Conservation (phyloP, 176 grass and related monocot species). For the Oryza coarctata region DNA sequence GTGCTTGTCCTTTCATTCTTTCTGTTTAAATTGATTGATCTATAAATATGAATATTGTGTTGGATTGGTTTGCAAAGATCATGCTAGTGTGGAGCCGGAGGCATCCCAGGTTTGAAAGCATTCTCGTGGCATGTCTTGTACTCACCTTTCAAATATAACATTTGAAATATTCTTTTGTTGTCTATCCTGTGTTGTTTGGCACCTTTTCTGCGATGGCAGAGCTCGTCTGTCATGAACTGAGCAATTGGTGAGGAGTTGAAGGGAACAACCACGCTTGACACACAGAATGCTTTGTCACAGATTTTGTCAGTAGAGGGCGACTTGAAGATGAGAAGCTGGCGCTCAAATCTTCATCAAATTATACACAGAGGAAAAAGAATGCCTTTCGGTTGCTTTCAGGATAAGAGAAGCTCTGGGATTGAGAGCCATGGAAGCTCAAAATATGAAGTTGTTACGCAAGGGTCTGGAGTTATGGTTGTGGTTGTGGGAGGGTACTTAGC, state of each 20-base stretch:
- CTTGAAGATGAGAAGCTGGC: background rate
- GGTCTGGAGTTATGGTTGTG: background rate
- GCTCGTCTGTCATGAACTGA: conserved; percentile 44
- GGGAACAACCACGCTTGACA: background rate
- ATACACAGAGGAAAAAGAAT: background rate
- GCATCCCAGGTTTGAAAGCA: conserved; percentile 25
- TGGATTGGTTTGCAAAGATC: conserved; percentile 54
- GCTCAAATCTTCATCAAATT: background rate
- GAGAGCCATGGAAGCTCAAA: background rate
- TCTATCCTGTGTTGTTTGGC: conserved; percentile 45
- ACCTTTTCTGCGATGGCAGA: conserved; percentile 29
- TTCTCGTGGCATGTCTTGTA: conserved; percentile 51
- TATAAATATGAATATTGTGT: conserved; percentile 42
- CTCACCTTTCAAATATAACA: conserved; percentile 14
- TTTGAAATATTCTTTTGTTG: conserved; percentile 42
- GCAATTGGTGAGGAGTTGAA: background rate
- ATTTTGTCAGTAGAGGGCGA: background rate
- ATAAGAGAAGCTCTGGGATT: background rate
- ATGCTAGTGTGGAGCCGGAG: conserved; percentile 50
- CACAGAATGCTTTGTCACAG: background rate
- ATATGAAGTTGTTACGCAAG: background rate
- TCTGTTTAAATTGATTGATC: conserved; percentile 28
- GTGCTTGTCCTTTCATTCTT: background rate
- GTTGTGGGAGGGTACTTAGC: background rate
- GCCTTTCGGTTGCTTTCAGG: background rate